Base-by-base conservation (phyloP, 495 filamentous ascomycete genomes). In the Tricharina praecox region DNA sequence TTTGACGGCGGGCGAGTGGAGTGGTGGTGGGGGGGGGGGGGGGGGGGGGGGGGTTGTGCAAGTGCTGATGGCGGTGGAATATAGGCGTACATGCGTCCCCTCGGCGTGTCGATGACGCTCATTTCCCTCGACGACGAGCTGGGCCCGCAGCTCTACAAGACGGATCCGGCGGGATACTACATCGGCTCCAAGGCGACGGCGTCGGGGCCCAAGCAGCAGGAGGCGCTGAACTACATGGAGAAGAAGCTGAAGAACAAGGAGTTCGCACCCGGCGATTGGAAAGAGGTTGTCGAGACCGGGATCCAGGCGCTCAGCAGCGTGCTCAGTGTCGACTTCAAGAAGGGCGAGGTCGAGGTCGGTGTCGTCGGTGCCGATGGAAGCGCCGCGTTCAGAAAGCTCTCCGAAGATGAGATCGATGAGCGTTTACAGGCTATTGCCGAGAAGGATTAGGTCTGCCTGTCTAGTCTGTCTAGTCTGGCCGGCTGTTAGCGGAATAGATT, bases 161-260 rank as follows among this genome's bases (percentile, higher is more conserved):
- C 85, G 63, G 90, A 97, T 63, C 90, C 90, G 21, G 90, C 90
- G 42, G 90, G 90, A 16, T 97, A 97, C 70, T 96, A 87, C 62
- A 81, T 85, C 45, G 90, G 90, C 41, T 97, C 93, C 77, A 97
- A 96, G 71, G 90, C 85, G 45, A 95, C 90, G 8, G 84, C 90
- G 37, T 86, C 90, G 1, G 90, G 90, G 3, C 90, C 90, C 40
- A 97, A 97, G 68, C 85, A 93, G 62, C 90, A 97, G 64, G 90
- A 97, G 72, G 90, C 90, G 53, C 76, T 94, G 61, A 97, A 96
- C 63, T 79, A 86, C 61, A 71, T 97, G 44, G 90, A 97, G 76
- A 95, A 95, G 81, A 95, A 93, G 75, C 77, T 97, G 68, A 96
- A 96, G 76, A 93, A 93, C 78, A 94, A 93, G 79, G 87, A 96